Evolutionary conservation across 148 eudicot species (phyloP).

Genomic region (Polygonum aviculare): DNA sequence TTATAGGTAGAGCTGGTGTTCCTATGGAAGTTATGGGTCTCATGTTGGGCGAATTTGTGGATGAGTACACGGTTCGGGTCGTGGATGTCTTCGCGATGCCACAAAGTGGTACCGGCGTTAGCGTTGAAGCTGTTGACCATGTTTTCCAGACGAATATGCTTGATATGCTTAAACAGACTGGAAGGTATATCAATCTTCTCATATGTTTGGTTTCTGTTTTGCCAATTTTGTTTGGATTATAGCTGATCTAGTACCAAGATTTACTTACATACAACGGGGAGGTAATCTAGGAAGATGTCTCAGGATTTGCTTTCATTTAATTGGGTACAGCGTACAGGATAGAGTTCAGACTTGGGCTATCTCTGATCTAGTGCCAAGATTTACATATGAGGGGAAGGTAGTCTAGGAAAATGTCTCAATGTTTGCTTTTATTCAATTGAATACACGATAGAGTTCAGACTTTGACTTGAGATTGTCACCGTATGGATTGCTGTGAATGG

Average conservation of each 20-base stretch:
- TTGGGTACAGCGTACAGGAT: background rate
- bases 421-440: background rate
- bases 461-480: background rate
- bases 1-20: constrained; percentile 86
- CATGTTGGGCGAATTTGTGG: constrained; percentile 95
- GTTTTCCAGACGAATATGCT: constrained; percentile 98
- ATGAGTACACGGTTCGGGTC: constrained; percentile 90
- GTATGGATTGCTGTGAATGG: background rate
- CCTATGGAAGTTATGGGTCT: constrained; percentile 99
- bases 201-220: background rate
- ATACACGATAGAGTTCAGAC: background rate
- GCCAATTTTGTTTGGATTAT: background rate
- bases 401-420: background rate
- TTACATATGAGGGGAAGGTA: background rate
- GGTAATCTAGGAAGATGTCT: background rate
- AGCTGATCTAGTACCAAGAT: background rate
- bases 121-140: constrained; percentile 97
- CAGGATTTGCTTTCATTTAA: background rate
- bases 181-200: constrained; percentile 43
- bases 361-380: background rate
- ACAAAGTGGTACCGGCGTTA: constrained; percentile 96
- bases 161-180: constrained; percentile 96
- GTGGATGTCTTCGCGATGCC: constrained; percentile 99
- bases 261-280: background rate
- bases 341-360: background rate